These are phyloP conservation scores for Moniliophthora roreri DNA, from an alignment of 1,284 basidiomycete genomes.

Conservation along the genomic window DNA sequence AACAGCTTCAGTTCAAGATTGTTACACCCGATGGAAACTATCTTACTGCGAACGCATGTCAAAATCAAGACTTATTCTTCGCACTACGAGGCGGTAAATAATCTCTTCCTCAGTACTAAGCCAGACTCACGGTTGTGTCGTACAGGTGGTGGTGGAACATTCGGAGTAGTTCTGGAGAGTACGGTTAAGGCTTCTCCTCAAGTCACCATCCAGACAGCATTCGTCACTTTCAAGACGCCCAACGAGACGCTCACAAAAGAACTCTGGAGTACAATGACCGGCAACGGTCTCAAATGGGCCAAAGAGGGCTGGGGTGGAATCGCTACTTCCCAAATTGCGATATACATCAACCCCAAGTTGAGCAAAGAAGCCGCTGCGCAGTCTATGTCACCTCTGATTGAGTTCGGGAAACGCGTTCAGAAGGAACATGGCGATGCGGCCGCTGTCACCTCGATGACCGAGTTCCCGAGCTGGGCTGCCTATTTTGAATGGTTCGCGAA, in stretches of 20 bases:
- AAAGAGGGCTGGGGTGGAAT: slow-evolving; percentile 38
- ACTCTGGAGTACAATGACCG: slow-evolving; percentile 24
- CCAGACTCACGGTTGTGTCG: neutral
- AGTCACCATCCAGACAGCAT: slow-evolving; percentile 18
- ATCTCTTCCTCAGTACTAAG: neutral
- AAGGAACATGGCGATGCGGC: slow-evolving; percentile 23
- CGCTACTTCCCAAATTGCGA: slow-evolving; percentile 9
- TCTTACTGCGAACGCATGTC: slow-evolving; percentile 36
- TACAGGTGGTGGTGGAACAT: slow-evolving; percentile 25
- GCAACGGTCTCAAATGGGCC: slow-evolving; percentile 29
- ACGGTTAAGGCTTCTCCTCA: slow-evolving; percentile 20
- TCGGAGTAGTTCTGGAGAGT: slow-evolving; percentile 25
- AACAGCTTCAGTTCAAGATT: slow-evolving; percentile 38
- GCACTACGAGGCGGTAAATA: slow-evolving; percentile 40
- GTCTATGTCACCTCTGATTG: slow-evolving; percentile 40
- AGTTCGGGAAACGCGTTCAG: slow-evolving; percentile 27
- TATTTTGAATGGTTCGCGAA: slow-evolving; percentile 39
- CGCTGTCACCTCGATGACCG: slow-evolving; percentile 26
- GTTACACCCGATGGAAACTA: slow-evolving; percentile 40
- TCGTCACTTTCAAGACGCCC: slow-evolving; percentile 17
- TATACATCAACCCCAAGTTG: slow-evolving; percentile 20
- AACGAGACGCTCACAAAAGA: slow-evolving; percentile 9
- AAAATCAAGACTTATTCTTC: slow-evolving; percentile 42
- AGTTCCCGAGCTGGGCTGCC: slow-evolving; percentile 35
- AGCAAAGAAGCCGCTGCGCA: slow-evolving; percentile 29